Base-by-base conservation (phyloP, 495 filamentous ascomycete species). In the Wilcoxina mikolae region DNA sequence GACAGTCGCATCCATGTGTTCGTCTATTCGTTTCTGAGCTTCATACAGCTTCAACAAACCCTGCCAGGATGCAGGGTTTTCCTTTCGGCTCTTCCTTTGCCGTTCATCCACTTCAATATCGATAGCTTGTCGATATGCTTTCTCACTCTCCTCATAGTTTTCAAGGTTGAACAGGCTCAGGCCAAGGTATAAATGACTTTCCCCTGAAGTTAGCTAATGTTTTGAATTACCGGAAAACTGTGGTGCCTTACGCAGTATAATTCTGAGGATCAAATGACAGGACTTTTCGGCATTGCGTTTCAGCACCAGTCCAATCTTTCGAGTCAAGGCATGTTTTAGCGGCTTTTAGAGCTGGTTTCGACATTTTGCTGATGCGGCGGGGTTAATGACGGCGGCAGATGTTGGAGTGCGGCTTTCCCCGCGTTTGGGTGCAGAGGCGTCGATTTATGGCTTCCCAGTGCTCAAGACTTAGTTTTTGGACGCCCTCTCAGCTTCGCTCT, bases 31-130 rank as follows among this genome's bases (percentile, higher is more conserved):
- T 25, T 73, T 72, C 62, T 87, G 84, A 55, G 76, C 81, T 62
- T 94, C 85, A 62, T 90, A 95, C 10, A 95, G 62, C 57, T 78
- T 82, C 62, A 91, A 76, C n/a, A 96, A 71, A 4, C 91, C 91
- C 69, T 91, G 83, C 89, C 87, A 96, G 58, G 84, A 83, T 53
- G 86, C 78, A 38, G 74, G 70, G 49, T 17, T 45, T 33, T 57
- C 54, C 39, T 85, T 82, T 17, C 72, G 69, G 10, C 69, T 65
- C 53, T 83, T 84, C 29, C 77, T 70, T 17, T 68, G 69, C 0
- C 45, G 39, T 28, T 79, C 77, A 3, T 47, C 59, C 3, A 68
- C 68, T 58, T 76, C 74, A 31, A 76, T 65, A 4, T 59, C 55
- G n/a, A 84, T 79, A 3, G 91, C 90, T 24, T 78, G 68, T n/a